A percentile compares a stretch with the other conserved stretches of the same genome.
phyloP scores from a whole-genome alignment of 2,329 filamentous ascomycete genomes.

The Aspergillus caelatus region DNA sequence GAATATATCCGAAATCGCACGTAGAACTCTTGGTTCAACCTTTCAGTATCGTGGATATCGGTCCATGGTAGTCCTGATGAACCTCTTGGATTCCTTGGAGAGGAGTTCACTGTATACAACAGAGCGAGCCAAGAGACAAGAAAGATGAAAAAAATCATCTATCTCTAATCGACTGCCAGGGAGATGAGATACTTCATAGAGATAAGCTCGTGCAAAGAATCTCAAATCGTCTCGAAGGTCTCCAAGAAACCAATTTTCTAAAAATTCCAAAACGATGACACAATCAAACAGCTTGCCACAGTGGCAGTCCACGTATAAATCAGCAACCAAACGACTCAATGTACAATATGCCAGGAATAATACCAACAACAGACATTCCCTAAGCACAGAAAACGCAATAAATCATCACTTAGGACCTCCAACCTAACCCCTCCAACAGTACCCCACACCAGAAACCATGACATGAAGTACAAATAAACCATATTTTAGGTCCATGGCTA shows the following conservation, averaged over 20 bases:
- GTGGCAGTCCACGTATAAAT: neutral
- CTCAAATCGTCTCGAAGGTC: too few relatives aligned
- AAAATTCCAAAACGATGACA: too few relatives aligned
- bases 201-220: too few relatives aligned
- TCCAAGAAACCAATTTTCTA: too few relatives aligned
- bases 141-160: neutral
- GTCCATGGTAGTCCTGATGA: too few relatives aligned
- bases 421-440: neutral
- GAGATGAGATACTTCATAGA: too few relatives aligned
- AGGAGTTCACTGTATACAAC: neutral
- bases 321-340: neutral
- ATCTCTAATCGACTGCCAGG: neutral
- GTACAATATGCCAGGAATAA: too few relatives aligned
- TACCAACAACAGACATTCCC: too few relatives aligned
- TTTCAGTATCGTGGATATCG: neutral
- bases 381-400: neutral
- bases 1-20: neutral
- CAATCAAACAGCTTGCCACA: too few relatives aligned
- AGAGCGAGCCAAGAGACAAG: neutral
- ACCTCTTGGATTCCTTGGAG: neutral
- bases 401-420: neutral
- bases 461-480: neutral
- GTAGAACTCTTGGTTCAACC: neutral
- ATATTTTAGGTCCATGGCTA: neutral
- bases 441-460: neutral